A percentile compares a stretch with the other conserved stretches of the same genome.
Evolutionary conservation across 1,284 basidiomycete species (phyloP).

Genomic region (Coniferiporia sulphurascens): DNA sequence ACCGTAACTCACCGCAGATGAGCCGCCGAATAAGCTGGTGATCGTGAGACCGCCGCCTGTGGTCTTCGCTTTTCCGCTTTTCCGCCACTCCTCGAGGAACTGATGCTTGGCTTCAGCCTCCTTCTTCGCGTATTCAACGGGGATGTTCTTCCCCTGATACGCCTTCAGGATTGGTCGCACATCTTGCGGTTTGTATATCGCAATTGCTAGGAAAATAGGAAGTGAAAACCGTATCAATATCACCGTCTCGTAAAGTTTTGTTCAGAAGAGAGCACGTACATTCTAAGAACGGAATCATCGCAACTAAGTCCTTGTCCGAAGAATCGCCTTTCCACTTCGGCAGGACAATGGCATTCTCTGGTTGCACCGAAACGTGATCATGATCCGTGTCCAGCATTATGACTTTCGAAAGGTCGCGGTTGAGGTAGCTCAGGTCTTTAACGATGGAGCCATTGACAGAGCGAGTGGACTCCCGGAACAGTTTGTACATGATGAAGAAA

Average conservation of each 20-base stretch:
- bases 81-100: slow-evolving; percentile 82
- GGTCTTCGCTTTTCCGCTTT: slow-evolving; percentile 45
- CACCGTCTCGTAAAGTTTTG: not conserved
- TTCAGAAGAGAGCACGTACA: slow-evolving; percentile 47
- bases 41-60: slow-evolving; percentile 48
- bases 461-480: slow-evolving; percentile 88
- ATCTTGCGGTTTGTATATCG: slow-evolving; percentile 80
- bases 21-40: slow-evolving; percentile 55
- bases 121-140: slow-evolving; percentile 83
- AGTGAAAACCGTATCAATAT: slow-evolving; percentile 9
- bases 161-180: slow-evolving; percentile 83
- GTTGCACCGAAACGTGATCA: slow-evolving; percentile 76
- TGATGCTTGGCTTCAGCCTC: slow-evolving; percentile 77
- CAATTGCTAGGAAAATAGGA: slow-evolving; percentile 59
- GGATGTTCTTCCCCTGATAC: slow-evolving; percentile 86
- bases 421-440: slow-evolving; percentile 90
- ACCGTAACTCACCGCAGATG: slow-evolving; percentile 9
- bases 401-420: slow-evolving; percentile 90
- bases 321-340: slow-evolving; percentile 86
- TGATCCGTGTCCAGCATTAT: slow-evolving; percentile 83
- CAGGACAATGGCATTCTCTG: slow-evolving; percentile 85
- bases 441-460: slow-evolving; percentile 76
- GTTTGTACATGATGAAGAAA: slow-evolving; percentile 83
- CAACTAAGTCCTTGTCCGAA: slow-evolving; percentile 77
- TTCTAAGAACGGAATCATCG: slow-evolving; percentile 95